Evolutionary conservation across 345 rosid species (phyloP), one percentile per base, ranked within the genome.

Genomic region (Arabidopsis suecica): DNA sequence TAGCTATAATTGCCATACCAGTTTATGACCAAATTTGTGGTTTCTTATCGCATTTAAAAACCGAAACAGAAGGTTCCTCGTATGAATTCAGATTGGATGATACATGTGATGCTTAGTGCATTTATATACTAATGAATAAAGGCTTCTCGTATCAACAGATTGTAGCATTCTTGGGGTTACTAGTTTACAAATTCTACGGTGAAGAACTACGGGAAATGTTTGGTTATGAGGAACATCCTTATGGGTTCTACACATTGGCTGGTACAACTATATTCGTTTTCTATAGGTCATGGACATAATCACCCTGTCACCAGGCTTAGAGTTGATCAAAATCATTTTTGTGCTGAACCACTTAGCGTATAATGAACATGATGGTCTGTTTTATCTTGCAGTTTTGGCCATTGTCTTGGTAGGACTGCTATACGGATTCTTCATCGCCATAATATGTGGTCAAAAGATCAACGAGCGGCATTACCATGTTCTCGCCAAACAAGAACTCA

Each of bases 391-490:
- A 96, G 98, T 86, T 75, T 82, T 96, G 80, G 97, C 97, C 62
- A 93, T 96, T 80, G 78, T 96, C 61, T 81, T 96, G 88, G 99
- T 96, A 84, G 99, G 99, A 78, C 76, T 96, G 79, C 94, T 96
- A 63, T 96, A 96, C 48, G 99, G 97, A 54, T 92, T 93, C 83
- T 93, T 96, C 85, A 96, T 96, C 33, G 98, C 98, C 65, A 96
- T 96, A 71, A 96, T 96, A 81, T 96, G 99, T 78, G 99, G 99
- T 62, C 99, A 96, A 80, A 86, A 87, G 89, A 96, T 96, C 68
- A 93, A 81, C 70, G 99, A 96, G 79, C 90, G 99, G 25, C 99
- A 96, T 69, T 92, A 96, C 75, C 99, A 96, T 50, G 87, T 96
- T 76, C 98, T 96, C 48, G 99, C 97, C 69, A 96, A 93, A 76